Evolutionary conservation across 176 grass and related monocot genomes (phyloP), one percentile per base, ranked within the genome.

Genomic region (Lolium perenne): DNA sequence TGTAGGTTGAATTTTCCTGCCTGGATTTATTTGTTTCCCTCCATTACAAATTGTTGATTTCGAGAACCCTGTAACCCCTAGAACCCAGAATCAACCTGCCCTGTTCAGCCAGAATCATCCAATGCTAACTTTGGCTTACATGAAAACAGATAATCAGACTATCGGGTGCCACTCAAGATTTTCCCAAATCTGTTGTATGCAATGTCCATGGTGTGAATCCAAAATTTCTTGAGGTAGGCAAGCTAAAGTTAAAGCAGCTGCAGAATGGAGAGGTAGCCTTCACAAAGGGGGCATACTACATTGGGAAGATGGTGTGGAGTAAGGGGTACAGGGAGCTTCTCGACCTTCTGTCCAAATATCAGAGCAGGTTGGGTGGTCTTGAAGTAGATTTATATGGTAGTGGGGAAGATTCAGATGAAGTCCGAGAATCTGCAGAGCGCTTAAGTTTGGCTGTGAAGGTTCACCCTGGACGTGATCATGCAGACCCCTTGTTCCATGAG

Each of bases 151-250:
- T 90, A 89, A 94, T 98, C 84, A 90, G 97, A 92, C 83, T 98
- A 41, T 98, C 97, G 26, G 94, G 86, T 66, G 97, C 97, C 45
- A 98, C 97, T 55, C 93, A 98, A 91, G 84, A 95, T 88, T 74
- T 95, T 26, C 90, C 93, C 26, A 91, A 92, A 85, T 98, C 97
- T 73, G 61, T 95, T 66, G 13, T 95, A 55, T 98, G 94, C 94
- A 98, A 98, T 80, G 92, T 95, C 80, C 97, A 98, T 84, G 96
- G 96, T 67, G 96, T 98, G 78, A 98, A 94, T 76, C 96, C 96
- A 85, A 95, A 90, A 86, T 98, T 98, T 92, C 88, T 98, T 29
- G 90, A 98, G 25, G 84, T 98, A 69, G 93, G 93, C 76, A 98
- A 93, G 59, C 75, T 73, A 86, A 98, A 98, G 78, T 83, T 90